Percentiles rank a stretch among this genome's conserved stretches.
Evolutionary conservation across 352 stramenopile genomes (phyloP).

Genomic region (Pythium phragmiticola): DNA sequence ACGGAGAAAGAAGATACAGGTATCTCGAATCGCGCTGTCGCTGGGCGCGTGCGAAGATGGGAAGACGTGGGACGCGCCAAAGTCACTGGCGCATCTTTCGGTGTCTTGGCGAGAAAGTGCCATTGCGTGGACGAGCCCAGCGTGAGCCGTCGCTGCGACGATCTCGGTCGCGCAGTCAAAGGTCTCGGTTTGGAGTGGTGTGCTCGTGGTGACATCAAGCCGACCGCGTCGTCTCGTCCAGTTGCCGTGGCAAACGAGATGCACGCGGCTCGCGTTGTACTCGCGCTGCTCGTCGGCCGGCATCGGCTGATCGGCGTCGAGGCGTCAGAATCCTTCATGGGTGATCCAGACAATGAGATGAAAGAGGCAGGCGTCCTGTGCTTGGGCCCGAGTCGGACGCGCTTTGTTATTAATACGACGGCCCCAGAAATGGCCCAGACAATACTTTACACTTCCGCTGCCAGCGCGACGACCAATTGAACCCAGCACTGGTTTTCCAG

Average conservation of each 20-base stretch:
- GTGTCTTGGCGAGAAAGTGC: conserved; percentile 23
- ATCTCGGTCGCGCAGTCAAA: conserved; percentile 9
- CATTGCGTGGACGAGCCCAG: conserved; percentile 22
- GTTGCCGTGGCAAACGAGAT: conserved; percentile 22
- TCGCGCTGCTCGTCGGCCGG: conserved; percentile 14
- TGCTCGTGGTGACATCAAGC: background rate
- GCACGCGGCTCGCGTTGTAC: conserved; percentile 8
- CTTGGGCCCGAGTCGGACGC: too few species aligned
- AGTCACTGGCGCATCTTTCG: background rate
- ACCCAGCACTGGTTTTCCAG: background rate
- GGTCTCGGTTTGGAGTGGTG: conserved; percentile 1
- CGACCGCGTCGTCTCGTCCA: conserved; percentile 7
- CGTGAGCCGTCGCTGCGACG: conserved; percentile 14
- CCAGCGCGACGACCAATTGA: background rate
- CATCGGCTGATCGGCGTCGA: conserved; percentile 8
- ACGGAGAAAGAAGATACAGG: background rate
- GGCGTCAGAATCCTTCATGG: background rate
- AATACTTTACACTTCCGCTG: conserved; percentile 1
- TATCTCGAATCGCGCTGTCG: conserved; percentile 8
- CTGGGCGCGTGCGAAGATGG: conserved; percentile 13
- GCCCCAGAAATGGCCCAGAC: background rate
- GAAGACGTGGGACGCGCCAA: background rate
- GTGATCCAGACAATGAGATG: background rate
- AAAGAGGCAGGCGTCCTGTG: background rate
- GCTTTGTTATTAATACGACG: background rate